Percentiles rank a stretch among this genome's conserved stretches.
phyloP scores from a whole-genome alignment of 2,329 filamentous ascomycete genomes.

The Pseudonectria buxi region DNA sequence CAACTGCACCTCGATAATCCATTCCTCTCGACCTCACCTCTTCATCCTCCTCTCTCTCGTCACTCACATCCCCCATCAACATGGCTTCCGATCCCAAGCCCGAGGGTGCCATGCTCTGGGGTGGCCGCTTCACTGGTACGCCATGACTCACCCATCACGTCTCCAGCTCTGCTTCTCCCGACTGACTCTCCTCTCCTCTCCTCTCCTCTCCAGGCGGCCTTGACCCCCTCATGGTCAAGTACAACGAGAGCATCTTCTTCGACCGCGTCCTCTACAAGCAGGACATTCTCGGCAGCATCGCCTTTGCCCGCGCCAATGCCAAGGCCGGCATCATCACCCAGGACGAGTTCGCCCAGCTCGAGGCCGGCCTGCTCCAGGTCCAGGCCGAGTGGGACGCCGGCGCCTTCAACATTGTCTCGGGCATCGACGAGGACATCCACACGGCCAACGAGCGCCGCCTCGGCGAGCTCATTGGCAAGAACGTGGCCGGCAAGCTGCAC shows the following conservation, averaged over 20 bases:
- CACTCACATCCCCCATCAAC: constrained; percentile 2
- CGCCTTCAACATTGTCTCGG: constrained; percentile 44
- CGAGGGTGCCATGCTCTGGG: constrained; percentile 32
- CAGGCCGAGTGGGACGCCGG: constrained; percentile 46
- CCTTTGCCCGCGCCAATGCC: constrained; percentile 73
- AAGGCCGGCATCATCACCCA: constrained; percentile 67
- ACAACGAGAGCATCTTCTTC: constrained; percentile 76
- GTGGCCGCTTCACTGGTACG: constrained; percentile 45
- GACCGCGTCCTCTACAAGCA: constrained; percentile 73
- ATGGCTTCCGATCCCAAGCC: constrained; percentile 25
- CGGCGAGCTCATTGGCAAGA: constrained; percentile 63
- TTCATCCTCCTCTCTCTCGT: neutral
- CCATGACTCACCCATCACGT: constrained; percentile 8
- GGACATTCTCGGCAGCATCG: constrained; percentile 74
- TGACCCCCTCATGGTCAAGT: constrained; percentile 79
- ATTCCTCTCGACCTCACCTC: neutral
- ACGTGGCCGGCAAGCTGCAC: constrained; percentile 65
- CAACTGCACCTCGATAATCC: neutral
- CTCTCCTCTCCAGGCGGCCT: constrained; percentile 53
- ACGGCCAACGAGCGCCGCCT: constrained; percentile 49
- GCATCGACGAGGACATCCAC: constrained; percentile 46
- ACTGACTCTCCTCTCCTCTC: constrained; percentile 1
- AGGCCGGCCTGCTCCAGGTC: constrained; percentile 58
- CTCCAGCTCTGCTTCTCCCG: neutral
- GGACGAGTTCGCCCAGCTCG: constrained; percentile 68